Evolutionary conservation across 345 rosid genomes (phyloP), one percentile per base, ranked within the genome.

Genomic region (Camelina laxa): DNA sequence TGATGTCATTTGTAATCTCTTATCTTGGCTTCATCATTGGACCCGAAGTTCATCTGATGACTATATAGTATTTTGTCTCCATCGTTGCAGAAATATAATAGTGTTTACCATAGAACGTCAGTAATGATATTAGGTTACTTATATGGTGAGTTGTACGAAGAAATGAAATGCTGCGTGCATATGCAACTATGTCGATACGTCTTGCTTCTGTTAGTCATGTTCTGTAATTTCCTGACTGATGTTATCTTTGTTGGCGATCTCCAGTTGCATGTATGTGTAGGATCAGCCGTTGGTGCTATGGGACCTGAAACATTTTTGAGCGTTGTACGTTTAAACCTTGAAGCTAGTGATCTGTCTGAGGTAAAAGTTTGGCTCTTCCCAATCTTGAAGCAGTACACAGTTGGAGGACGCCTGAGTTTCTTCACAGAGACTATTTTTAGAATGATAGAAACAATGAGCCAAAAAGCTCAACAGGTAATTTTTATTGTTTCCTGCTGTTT

Each of bases 291-390:
- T 80, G 92, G 88, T 67, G 96, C 99, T 65, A 84, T 95, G 92
- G 98, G 99, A 44, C 93, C 97, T 48, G 97, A 92, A 78, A 82
- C 88, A 60, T 88, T 95, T 81, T 80, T 90, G 62, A 80, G 82
- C 66, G 67, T 87, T 80, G 79, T 95, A 35, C 90, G 91, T 56
- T 88, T 95, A 75, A 89, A 88, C 60, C 76, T 95, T 67, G 96
- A 90, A 80, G 88, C 87, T 64, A 79, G 81, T 75, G 92, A 92
- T 82, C 84, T 89, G 49, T 87, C 97, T 71, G 85, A 90, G 76
- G 91, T 88, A 63, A 95, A 95, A 60, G 90, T 88, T 53, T 92
- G 97, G 97, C 93, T 95, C 67, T 88, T 95, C 76, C 99, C 97
- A 47, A 87, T 92, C 75, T 73, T 95, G 81, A 95, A 92, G 93